phyloP scores from a whole-genome alignment of 2,329 filamentous ascomycete species.

The Xylaria digitata region DNA sequence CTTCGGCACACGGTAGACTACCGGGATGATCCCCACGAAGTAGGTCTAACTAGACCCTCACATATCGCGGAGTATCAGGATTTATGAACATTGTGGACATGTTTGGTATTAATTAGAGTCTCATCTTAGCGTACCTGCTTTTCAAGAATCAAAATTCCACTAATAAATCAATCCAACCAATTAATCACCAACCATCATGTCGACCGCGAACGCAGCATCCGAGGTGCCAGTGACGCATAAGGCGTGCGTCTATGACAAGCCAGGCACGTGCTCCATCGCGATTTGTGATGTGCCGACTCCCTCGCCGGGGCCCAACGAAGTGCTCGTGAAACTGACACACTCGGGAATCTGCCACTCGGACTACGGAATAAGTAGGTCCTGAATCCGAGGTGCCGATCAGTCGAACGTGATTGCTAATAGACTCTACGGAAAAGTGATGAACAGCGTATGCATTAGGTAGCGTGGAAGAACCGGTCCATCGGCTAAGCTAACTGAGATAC shows the following conservation, averaged over 20 bases:
- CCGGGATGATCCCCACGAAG: not conserved
- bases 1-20: not conserved
- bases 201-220: slow-evolving; percentile 1
- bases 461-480: not conserved
- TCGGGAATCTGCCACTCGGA: slow-evolving; percentile 41
- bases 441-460: slow-evolving; percentile 23
- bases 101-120: not conserved
- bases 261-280: slow-evolving; percentile 34
- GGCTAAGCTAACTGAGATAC: slow-evolving; percentile 9
- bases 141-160: no score
- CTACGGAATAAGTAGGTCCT: slow-evolving; percentile 34
- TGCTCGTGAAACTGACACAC: slow-evolving; percentile 40
- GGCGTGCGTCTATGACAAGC: slow-evolving; percentile 38
- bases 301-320: slow-evolving; percentile 35
- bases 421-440: slow-evolving; percentile 31
- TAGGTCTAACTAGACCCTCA: not conserved
- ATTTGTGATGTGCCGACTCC: slow-evolving; percentile 36
- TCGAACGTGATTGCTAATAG: slow-evolving; percentile 11
- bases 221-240: slow-evolving; percentile 36
- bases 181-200: slow-evolving; percentile 6
- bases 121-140: not conserved
- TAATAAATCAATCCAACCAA: not conserved
- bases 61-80: not conserved
- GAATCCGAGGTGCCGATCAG: no score
- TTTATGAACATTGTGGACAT: not conserved